These are phyloP conservation scores for Cenchrus fungigraminus DNA, from an alignment of 176 grass and related monocot species.

Conservation along the genomic window DNA sequence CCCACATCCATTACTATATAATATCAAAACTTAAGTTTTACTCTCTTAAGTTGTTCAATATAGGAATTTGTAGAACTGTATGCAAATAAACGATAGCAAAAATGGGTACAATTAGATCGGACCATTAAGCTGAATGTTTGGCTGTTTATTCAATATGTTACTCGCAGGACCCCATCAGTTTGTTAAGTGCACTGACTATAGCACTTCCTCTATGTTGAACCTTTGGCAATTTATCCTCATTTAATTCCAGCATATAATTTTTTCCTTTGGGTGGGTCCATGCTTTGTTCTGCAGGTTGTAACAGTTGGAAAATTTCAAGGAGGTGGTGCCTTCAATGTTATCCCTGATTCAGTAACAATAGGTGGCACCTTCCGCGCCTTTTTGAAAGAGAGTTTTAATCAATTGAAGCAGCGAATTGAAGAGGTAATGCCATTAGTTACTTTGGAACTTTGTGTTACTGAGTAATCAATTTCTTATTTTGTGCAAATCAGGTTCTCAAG, in stretches of 20 bases:
- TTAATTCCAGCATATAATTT: slow-evolving; percentile 8
- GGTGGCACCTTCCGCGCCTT: slow-evolving; percentile 93
- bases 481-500: slow-evolving; percentile 4
- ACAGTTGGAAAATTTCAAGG: slow-evolving; percentile 97
- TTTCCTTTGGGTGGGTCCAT: not conserved
- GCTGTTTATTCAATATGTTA: slow-evolving; percentile 10
- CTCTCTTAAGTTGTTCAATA: not conserved
- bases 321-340: slow-evolving; percentile 88
- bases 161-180: not conserved
- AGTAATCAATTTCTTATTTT: slow-evolving; percentile 10
- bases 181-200: slow-evolving; percentile 11
- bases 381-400: slow-evolving; percentile 77
- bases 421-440: slow-evolving; percentile 54
- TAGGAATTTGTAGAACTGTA: not conserved
- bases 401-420: slow-evolving; percentile 80
- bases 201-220: slow-evolving; percentile 4
- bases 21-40: not conserved
- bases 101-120: no score
- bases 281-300: slow-evolving; percentile 65
- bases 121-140: no score
- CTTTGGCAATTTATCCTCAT: not conserved
- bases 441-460: slow-evolving; percentile 19
- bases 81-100: not conserved
- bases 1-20: not conserved
- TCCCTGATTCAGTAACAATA: slow-evolving; percentile 92